These are phyloP conservation scores for Phlyctochytrium arcticum DNA, from an alignment of 192 early-diverging fungal species.

Conservation along the genomic window DNA sequence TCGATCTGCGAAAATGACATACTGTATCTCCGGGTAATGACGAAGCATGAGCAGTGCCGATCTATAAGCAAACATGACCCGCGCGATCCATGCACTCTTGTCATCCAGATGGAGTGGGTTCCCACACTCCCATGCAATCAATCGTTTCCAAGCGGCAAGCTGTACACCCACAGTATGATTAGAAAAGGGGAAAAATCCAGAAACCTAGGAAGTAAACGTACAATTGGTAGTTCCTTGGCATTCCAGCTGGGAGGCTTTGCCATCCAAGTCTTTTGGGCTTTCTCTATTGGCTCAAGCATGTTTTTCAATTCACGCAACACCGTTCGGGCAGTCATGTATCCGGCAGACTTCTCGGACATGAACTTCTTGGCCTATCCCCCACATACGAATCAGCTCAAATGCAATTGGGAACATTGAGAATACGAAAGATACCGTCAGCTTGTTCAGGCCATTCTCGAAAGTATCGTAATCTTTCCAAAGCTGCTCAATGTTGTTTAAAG, in stretches of 20 bases:
- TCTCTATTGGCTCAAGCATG: slow-evolving; percentile 74
- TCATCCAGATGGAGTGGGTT: slow-evolving; percentile 85
- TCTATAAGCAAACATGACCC: slow-evolving; percentile 83
- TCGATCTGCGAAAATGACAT: no score
- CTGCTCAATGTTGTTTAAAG: slow-evolving; percentile 80
- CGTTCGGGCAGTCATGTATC: slow-evolving; percentile 92
- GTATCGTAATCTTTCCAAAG: slow-evolving; percentile 96
- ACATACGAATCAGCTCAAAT: not conserved
- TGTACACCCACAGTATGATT: slow-evolving; percentile 11
- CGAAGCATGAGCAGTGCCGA: slow-evolving; percentile 79
- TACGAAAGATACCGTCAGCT: slow-evolving; percentile 60
- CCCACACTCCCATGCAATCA: slow-evolving; percentile 84
- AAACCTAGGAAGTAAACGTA: slow-evolving; percentile 9
- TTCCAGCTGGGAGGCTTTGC: slow-evolving; percentile 80
- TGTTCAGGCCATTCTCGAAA: slow-evolving; percentile 83
- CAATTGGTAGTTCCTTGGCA: slow-evolving; percentile 56
- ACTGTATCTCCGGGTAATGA: slow-evolving; percentile 90
- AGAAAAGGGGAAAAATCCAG: no score
- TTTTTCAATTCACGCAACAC: slow-evolving; percentile 74
- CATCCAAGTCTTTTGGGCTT: slow-evolving; percentile 50
- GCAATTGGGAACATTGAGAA: not conserved
- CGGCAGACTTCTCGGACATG: slow-evolving; percentile 75
- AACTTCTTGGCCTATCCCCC: slow-evolving; percentile 78
- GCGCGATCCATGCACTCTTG: slow-evolving; percentile 44
- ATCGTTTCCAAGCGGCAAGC: slow-evolving; percentile 78